Percentiles rank a stretch among this genome's conserved stretches.
These are phyloP conservation scores for Eucalyptus coolabah DNA, from an alignment of 345 rosid genomes.

Conservation along the genomic window DNA sequence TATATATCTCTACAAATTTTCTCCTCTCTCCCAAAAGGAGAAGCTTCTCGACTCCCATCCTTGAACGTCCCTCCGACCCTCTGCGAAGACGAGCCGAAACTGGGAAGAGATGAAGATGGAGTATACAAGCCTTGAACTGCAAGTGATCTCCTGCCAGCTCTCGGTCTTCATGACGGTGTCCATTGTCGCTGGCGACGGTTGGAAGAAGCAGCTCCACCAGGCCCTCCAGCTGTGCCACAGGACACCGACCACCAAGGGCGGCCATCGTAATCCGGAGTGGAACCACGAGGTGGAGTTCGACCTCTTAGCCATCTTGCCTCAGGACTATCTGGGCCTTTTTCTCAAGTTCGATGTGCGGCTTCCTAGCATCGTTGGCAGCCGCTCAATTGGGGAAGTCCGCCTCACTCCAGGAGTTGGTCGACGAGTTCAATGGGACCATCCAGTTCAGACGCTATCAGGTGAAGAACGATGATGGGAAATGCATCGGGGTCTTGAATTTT, in stretches of 20 bases:
- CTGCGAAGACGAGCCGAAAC: neutral
- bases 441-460: conserved; percentile 15
- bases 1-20: neutral
- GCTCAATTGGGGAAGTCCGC: conserved; percentile 13
- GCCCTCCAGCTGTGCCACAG: conserved; percentile 2
- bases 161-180: conserved; percentile 17
- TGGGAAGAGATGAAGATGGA: neutral
- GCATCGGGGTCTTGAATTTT: conserved; percentile 24
- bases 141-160: conserved; percentile 18
- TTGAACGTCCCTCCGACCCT: neutral
- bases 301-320: neutral
- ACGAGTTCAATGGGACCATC: conserved; percentile 12
- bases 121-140: conserved; percentile 11
- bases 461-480: conserved; percentile 9
- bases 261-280: conserved; percentile 29
- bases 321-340: neutral
- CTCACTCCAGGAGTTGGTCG: conserved; percentile 18
- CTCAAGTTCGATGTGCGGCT: conserved; percentile 12
- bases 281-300: conserved; percentile 23
- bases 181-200: neutral
- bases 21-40: neutral
- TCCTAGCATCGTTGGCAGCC: conserved; percentile 1
- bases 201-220: neutral
- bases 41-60: neutral
- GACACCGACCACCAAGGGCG: conserved; percentile 3